Conservation (phyloP, 192 early-diverging fungal genomes). For the Coemansia sp. region DNA sequence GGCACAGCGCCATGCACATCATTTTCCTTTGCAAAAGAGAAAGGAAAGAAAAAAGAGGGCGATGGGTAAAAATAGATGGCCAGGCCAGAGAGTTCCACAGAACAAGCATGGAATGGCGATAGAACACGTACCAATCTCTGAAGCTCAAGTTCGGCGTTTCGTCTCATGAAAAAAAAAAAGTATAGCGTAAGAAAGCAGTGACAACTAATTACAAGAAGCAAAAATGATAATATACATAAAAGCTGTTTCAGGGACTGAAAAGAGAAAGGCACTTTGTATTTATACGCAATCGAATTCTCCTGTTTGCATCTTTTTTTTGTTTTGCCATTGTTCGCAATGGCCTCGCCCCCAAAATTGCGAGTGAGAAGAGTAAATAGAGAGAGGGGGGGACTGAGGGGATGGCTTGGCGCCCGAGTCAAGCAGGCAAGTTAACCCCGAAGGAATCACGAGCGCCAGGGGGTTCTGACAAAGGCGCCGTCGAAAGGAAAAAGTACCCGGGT, state of each 20-base stretch:
- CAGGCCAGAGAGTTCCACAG: not conserved
- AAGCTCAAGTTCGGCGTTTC: not conserved
- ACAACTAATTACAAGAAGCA: not conserved
- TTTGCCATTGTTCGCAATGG: not conserved
- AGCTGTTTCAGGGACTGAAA: not conserved
- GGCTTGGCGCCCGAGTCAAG: not conserved
- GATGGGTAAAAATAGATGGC: not conserved
- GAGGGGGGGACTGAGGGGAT: not conserved
- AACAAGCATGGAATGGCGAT: not conserved
- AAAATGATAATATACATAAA: not conserved
- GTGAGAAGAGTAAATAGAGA: not conserved
- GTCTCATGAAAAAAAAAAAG: not conserved
- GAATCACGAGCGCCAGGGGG: not conserved
- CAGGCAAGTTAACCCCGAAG: not conserved
- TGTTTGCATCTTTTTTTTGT: conserved; percentile 1
- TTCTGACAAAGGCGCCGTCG: not conserved
- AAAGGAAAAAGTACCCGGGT: not conserved
- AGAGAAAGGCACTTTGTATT: not conserved
- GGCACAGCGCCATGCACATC: not conserved
- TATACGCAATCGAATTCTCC: not conserved
- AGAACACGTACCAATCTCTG: not conserved
- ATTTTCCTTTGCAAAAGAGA: not conserved
- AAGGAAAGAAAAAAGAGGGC: not conserved
- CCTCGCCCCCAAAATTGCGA: not conserved
- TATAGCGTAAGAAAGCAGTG: not conserved